These are phyloP conservation scores for Yamadazyma olivae DNA, from an alignment of 805 yeast genomes.

Conservation along the genomic window DNA sequence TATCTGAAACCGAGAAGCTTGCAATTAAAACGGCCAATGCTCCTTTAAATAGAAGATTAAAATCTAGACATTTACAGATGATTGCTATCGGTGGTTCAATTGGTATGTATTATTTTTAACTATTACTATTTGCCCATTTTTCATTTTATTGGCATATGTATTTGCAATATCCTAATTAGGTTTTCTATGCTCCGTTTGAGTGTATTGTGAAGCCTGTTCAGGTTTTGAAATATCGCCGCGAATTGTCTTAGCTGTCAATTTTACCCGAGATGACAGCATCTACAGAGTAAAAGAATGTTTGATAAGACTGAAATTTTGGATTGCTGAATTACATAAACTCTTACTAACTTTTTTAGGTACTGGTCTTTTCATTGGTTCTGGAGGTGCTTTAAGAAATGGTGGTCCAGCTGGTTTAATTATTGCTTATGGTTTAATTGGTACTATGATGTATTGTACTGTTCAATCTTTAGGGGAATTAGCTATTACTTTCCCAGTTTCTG, in stretches of 20 bases:
- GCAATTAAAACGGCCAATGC: slow-evolving; percentile 45
- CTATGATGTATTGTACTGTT: slow-evolving; percentile 58
- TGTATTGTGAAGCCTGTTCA: no score
- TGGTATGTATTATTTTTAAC: slow-evolving; percentile 70
- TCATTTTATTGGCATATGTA: no score
- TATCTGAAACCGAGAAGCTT: slow-evolving; percentile 24
- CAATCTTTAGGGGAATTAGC: slow-evolving; percentile 57
- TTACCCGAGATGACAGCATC: no score
- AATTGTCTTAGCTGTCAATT: no score
- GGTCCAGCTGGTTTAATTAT: slow-evolving; percentile 75
- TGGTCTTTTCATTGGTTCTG: slow-evolving; percentile 80
- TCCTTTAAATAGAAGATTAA: slow-evolving; percentile 50
- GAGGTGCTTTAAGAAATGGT: slow-evolving; percentile 57
- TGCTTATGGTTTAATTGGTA: slow-evolving; percentile 54
- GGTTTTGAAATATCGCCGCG: no score
- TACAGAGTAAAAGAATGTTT: no score
- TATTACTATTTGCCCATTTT: no score
- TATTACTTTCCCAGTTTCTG: slow-evolving; percentile 63
- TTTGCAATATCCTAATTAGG: no score
- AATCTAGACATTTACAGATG: slow-evolving; percentile 66
- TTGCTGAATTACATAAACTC: no score
- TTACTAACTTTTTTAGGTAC: slow-evolving; percentile 46
- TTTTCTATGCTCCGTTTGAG: no score
- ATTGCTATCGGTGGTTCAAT: slow-evolving; percentile 77
- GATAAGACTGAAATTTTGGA: no score